phyloP scores from a whole-genome alignment of 202 grass and related monocot genomes.

The Dendrocalamus latiflorus region DNA sequence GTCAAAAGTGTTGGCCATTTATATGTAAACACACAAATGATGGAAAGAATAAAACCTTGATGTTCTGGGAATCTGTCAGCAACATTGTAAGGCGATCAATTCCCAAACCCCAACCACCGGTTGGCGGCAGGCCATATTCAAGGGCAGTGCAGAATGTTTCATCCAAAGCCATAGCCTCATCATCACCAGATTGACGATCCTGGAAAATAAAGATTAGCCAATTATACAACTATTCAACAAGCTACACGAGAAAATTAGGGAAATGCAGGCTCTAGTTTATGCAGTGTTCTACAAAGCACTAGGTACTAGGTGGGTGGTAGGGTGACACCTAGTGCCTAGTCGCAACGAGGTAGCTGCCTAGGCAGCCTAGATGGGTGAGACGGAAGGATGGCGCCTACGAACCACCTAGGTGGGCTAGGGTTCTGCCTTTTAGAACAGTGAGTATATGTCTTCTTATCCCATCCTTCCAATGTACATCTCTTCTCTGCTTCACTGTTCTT shows the following conservation, averaged over 20 bases:
- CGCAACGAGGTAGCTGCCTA: no score
- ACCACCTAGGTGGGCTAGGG: no score
- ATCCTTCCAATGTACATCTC: neutral
- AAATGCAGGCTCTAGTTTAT: neutral
- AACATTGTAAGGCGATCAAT: constrained; percentile 89
- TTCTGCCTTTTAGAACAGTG: no score
- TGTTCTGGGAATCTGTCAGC: constrained; percentile 94
- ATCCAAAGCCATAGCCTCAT: constrained; percentile 96
- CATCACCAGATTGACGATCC: constrained; percentile 99
- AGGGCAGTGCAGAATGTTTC: constrained; percentile 89
- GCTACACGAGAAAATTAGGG: neutral
- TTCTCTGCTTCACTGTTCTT: no score
- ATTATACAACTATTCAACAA: constrained; percentile 6
- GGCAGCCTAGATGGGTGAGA: no score
- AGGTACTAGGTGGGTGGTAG: neutral
- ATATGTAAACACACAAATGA: neutral
- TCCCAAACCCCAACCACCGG: constrained; percentile 90
- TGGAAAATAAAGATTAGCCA: constrained; percentile 15
- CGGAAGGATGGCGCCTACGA: no score
- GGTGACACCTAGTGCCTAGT: neutral
- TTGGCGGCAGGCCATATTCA: constrained; percentile 91
- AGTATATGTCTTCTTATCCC: neutral
- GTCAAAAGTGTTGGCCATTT: neutral
- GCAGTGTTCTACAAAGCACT: neutral
- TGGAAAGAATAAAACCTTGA: constrained; percentile 52